Conservation (phyloP, 208 protist genomes). For the Leishmania guyanensis region DNA sequence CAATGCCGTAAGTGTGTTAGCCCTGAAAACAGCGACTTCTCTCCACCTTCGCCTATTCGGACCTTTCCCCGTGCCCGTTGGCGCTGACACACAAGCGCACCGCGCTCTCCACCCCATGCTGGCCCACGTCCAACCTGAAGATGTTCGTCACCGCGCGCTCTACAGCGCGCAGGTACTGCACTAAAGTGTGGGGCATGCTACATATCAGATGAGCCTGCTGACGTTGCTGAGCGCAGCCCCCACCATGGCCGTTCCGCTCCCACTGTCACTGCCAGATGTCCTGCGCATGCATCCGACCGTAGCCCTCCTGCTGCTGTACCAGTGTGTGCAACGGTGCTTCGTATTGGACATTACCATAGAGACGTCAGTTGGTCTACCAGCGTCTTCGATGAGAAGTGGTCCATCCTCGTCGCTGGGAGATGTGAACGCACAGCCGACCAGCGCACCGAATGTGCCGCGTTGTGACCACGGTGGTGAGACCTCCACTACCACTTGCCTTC, state of each 20-base stretch:
- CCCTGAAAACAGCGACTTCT: background rate
- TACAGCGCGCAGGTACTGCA: conserved; percentile 56
- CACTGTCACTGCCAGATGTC: conserved; percentile 23
- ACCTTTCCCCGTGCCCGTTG: conserved; percentile 13
- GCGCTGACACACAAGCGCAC: conserved; percentile 3
- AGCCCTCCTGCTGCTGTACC: conserved; percentile 25
- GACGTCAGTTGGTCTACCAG: conserved; percentile 10
- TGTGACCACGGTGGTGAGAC: conserved; percentile 2
- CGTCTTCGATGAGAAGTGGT: background rate
- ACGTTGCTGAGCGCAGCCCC: conserved; percentile 38
- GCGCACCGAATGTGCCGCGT: conserved; percentile 17
- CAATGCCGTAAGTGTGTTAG: background rate
- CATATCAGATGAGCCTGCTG: conserved; percentile 50
- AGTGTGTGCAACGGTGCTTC: conserved; percentile 27
- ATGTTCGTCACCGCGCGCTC: conserved; percentile 38
- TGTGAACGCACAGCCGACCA: background rate
- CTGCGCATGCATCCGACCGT: conserved; percentile 28
- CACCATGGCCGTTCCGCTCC: conserved; percentile 33
- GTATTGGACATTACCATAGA: conserved; percentile 13
- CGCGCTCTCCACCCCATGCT: conserved; percentile 28
- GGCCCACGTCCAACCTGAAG: conserved; percentile 19
- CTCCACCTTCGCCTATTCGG: background rate
- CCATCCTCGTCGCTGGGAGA: background rate
- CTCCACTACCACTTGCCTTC: background rate
- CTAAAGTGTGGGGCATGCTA: conserved; percentile 37